Evolutionary conservation across 2,329 filamentous ascomycete species (phyloP), one percentile per base, ranked within the genome.

Genomic region (Capronia americana): DNA sequence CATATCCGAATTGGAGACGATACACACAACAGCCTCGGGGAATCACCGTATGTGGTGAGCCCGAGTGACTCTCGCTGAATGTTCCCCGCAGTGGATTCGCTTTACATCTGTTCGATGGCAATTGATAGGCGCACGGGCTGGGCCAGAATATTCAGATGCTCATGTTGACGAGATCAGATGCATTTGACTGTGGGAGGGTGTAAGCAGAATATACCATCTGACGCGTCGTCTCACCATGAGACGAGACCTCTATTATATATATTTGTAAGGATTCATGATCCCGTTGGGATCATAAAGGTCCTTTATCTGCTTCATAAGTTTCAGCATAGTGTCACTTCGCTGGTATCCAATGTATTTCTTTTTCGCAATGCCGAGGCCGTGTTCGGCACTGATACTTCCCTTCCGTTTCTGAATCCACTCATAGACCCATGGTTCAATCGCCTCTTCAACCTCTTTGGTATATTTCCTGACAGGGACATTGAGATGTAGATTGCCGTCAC

Each of bases 221-320:
- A 41, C 55, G 46, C 54, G 41, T 34, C 24, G 4, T 54, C 63
- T 41, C 38, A 14, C 50, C 17, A 20, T 20, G 20, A 32, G 51
- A 26, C 32, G 5, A 28, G 14, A 14, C n/a, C 28, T 7, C 23
- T 26, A 41, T 34, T 57, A 70, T 66, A 98, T 90, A 78, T 97
- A 98, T 81, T 98, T 98, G 84, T 98, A 98, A 0, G 94, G 94
- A 81, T 97, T 98, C 92, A 98, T 96, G 79, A 98, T 98, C 56
- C 93, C 93, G 73, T 97, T 97, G 75, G 93, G 95, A 80, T 99
- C 95, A 79, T 96, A 99, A 20, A 97, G 82, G 66, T 89, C 85
- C 86, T 99, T 99, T 77, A 98, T 88, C 81, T 96, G 91, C 84
- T 91, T 93, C 95, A 99, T 99, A 77, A 99, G 77, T 70, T 84